Conservation (phyloP, 306 rosid genomes). For the Geum urbanum region DNA sequence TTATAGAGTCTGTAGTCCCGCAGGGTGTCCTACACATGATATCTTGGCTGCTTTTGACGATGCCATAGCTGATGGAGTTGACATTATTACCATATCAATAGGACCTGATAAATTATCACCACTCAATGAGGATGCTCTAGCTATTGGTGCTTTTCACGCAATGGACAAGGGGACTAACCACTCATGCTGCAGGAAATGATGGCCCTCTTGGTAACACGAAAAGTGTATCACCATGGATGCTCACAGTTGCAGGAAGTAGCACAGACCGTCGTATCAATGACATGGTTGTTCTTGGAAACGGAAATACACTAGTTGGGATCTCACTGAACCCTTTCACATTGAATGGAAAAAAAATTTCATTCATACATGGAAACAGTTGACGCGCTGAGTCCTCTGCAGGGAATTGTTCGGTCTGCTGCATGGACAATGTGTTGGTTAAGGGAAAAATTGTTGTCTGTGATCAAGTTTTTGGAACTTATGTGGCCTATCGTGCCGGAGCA, state of each 20-base stretch:
- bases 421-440: background rate
- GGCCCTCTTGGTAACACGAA: background rate
- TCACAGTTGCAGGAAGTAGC: background rate
- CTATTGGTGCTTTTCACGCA: constrained; percentile 7
- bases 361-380: no score
- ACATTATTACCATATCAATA: background rate
- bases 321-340: no score
- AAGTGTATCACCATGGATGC: background rate
- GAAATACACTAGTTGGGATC: background rate
- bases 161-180: background rate
- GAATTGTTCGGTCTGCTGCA: background rate
- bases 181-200: background rate
- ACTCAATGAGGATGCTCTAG: background rate
- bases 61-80: constrained; percentile 9
- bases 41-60: constrained; percentile 7
- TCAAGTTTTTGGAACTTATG: background rate
- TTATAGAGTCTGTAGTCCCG: background rate
- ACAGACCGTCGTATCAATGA: background rate
- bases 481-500: background rate
- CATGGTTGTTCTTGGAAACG: constrained; percentile 6
- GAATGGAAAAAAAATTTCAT: no score
- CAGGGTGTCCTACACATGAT: background rate
- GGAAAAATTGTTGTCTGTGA: constrained; percentile 7
- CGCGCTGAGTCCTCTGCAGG: background rate
- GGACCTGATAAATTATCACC: background rate